Evolutionary conservation across 129 eudicot genomes (phyloP).

Genomic region (Flaveria robusta): DNA sequence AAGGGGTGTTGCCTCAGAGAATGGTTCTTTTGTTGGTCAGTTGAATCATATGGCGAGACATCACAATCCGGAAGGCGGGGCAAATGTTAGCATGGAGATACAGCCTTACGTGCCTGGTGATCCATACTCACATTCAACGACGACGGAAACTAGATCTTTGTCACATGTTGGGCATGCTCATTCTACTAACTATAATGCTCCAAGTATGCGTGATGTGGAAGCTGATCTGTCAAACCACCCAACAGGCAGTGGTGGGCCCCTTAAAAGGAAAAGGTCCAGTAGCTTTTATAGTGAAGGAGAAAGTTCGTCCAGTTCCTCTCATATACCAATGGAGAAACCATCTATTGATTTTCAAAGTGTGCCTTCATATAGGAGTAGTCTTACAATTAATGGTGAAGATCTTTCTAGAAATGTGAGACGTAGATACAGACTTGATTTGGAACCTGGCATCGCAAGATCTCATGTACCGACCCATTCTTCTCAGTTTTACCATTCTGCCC

Average conservation of each 20-base stretch:
- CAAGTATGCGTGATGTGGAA: conserved; percentile 28
- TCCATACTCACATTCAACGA: conserved; percentile 33
- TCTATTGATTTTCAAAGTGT: conserved; percentile 37
- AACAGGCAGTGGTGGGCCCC: conserved; percentile 27
- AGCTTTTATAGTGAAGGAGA: conserved; percentile 47
- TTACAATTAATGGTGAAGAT: conserved; percentile 37
- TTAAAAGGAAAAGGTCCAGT: conserved; percentile 51
- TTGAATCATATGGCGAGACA: conserved; percentile 37
- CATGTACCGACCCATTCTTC: conserved; percentile 42
- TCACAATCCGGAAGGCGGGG: conserved; percentile 37
- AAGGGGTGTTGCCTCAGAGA: conserved; percentile 36
- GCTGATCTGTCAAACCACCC: conserved; percentile 15
- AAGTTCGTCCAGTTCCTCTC: conserved; percentile 57
- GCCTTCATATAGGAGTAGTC: conserved; percentile 38
- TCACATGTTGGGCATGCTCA: conserved; percentile 34
- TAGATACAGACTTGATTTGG: conserved; percentile 44
- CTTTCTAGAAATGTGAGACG: conserved; percentile 48
- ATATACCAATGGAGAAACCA: conserved; percentile 40
- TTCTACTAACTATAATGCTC: conserved; percentile 31
- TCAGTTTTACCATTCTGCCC: conserved; percentile 36
- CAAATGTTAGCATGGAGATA: conserved; percentile 38
- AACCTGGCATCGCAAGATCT: conserved; percentile 34
- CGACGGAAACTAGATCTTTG: conserved; percentile 37
- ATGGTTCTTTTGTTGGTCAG: conserved; percentile 38
- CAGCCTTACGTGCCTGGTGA: conserved; percentile 36